phyloP scores from a whole-genome alignment of 192 early-diverging fungal genomes.

The Podila epigama region DNA sequence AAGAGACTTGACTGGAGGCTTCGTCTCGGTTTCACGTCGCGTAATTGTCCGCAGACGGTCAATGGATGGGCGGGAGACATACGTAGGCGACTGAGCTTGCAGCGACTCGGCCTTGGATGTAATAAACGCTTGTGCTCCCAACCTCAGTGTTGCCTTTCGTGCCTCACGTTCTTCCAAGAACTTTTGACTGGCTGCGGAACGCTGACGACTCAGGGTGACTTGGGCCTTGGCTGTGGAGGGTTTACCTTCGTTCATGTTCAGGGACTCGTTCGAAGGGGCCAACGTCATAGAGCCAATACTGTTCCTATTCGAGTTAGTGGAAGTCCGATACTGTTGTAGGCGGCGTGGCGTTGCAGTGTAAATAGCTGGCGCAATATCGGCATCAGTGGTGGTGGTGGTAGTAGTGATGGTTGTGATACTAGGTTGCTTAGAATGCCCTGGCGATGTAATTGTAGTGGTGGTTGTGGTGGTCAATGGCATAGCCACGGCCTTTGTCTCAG shows the following conservation, averaged over 20 bases:
- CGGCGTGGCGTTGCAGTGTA: not conserved
- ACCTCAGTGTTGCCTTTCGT: slow-evolving; percentile 14
- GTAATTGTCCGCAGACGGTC: slow-evolving; percentile 42
- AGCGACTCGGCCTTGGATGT: slow-evolving; percentile 12
- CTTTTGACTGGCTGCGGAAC: slow-evolving; percentile 1
- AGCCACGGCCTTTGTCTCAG: not conserved
- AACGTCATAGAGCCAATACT: slow-evolving; percentile 26
- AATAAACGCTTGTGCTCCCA: slow-evolving; percentile 24
- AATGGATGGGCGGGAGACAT: slow-evolving; percentile 30
- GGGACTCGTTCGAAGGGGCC: slow-evolving; percentile 20
- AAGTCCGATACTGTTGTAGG: not conserved
- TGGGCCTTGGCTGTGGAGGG: not conserved
- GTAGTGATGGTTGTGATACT: not conserved
- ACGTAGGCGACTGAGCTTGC: slow-evolving; percentile 9
- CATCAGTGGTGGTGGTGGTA: not conserved
- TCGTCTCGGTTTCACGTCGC: slow-evolving; percentile 7
- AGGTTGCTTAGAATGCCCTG: not conserved
- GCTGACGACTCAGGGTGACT: not conserved
- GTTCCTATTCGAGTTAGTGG: slow-evolving; percentile 7
- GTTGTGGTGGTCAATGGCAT: not conserved
- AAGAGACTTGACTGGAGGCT: slow-evolving; percentile 38
- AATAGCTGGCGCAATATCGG: not conserved
- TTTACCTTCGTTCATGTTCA: slow-evolving; percentile 1
- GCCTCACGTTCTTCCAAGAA: slow-evolving; percentile 24
- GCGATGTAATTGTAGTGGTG: not conserved